A percentile compares a stretch with the other conserved stretches of the same genome.
These are phyloP conservation scores for Aspergillus cristatus DNA, from an alignment of 495 filamentous ascomycete species.

Conservation along the genomic window DNA sequence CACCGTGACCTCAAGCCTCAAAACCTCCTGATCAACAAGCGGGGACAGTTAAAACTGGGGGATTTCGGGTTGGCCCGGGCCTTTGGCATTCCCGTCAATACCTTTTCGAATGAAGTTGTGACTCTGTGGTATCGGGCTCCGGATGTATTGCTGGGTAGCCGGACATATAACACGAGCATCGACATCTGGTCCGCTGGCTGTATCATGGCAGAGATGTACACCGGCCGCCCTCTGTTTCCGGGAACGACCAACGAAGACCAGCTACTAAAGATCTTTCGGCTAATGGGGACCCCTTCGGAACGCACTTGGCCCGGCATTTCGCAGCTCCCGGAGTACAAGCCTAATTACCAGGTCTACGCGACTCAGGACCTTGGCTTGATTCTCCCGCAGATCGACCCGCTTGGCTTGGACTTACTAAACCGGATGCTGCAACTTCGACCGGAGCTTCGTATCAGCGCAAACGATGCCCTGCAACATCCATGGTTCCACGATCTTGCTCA, in stretches of 20 bases:
- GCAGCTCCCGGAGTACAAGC: conserved; percentile 88
- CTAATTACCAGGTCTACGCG: conserved; percentile 87
- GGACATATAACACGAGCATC: conserved; percentile 95
- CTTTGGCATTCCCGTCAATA: conserved; percentile 96
- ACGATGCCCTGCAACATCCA: conserved; percentile 74
- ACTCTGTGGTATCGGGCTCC: conserved; percentile 95
- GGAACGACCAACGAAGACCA: conserved; percentile 97
- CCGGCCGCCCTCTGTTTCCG: conserved; percentile 84
- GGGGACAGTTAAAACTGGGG: conserved; percentile 84
- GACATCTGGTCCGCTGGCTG: conserved; percentile 97
- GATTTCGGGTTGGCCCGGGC: conserved; percentile 90
- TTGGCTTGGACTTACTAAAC: conserved; percentile 76
- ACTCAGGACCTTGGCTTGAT: conserved; percentile 83
- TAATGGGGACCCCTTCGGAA: conserved; percentile 93
- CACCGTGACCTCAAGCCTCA: conserved; percentile 96
- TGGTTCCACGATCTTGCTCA: conserved; percentile 72
- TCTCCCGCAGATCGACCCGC: conserved; percentile 77
- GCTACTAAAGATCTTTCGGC: conserved; percentile 87
- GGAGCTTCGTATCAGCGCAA: conserved; percentile 80
- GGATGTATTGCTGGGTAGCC: conserved; percentile 79
- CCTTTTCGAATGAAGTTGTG: conserved; percentile 95
- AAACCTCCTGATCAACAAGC: conserved; percentile 89
- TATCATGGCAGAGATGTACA: conserved; percentile 99
- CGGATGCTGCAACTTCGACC: conserved; percentile 89
- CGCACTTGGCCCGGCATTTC: conserved; percentile 87